Conservation (phyloP, 2,329 filamentous ascomycete genomes). For the Monilinia aucupariae region DNA sequence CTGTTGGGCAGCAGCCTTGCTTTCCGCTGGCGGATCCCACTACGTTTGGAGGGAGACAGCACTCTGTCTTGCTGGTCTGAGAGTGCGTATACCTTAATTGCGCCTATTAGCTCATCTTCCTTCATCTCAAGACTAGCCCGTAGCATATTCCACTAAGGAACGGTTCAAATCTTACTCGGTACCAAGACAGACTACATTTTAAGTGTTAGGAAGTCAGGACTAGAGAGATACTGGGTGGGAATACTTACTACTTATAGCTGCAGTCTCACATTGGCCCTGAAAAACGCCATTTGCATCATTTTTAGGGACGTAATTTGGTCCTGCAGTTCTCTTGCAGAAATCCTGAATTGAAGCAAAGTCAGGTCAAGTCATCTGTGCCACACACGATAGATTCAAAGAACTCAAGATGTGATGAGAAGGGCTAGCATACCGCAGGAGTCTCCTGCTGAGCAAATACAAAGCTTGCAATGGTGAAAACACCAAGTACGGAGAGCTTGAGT, state of each 20-base stretch:
- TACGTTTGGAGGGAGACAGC: neutral
- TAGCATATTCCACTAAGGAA: neutral
- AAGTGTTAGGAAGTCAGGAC: neutral
- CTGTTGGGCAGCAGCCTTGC: slow-evolving; percentile 1
- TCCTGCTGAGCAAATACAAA: slow-evolving; percentile 1
- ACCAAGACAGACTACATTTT: neutral
- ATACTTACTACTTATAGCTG: neutral
- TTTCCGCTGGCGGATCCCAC: neutral
- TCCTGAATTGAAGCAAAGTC: neutral
- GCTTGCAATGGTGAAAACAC: slow-evolving; percentile 10
- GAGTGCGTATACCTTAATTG: neutral
- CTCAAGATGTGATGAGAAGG: neutral
- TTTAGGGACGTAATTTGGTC: slow-evolving; percentile 5
- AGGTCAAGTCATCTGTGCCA: neutral
- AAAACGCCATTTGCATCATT: slow-evolving; percentile 1
- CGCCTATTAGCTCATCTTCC: neutral
- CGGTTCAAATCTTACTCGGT: neutral
- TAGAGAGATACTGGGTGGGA: neutral
- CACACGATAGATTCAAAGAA: neutral
- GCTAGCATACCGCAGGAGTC: neutral
- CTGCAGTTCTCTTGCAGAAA: slow-evolving; percentile 11
- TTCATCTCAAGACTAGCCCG: neutral
- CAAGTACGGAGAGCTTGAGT: slow-evolving; percentile 6
- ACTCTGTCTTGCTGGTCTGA: neutral
- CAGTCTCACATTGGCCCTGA: neutral